These are phyloP conservation scores for Penicillium janthinellum DNA, from an alignment of 2,329 filamentous ascomycete species.

Conservation along the genomic window DNA sequence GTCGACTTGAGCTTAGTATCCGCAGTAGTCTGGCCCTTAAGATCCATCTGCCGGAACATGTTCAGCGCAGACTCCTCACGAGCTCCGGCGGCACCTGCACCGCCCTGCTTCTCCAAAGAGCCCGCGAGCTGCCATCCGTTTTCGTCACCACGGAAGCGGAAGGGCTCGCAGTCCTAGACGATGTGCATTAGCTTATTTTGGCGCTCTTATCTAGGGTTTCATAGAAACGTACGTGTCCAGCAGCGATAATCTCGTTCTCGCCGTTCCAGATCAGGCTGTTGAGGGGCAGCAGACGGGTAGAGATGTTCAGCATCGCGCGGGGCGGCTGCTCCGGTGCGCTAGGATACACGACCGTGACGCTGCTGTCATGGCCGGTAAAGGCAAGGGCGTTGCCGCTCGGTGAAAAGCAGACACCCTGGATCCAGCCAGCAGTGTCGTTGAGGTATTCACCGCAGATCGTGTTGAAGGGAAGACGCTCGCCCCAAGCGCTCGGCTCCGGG, in stretches of 20 bases:
- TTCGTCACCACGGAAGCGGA: slow-evolving; percentile 78
- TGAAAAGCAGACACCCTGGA: slow-evolving; percentile 90
- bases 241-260: slow-evolving; percentile 91
- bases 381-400: slow-evolving; percentile 91
- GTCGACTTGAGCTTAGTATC: slow-evolving; percentile 94
- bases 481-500: slow-evolving; percentile 87
- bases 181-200: slow-evolving; percentile 2
- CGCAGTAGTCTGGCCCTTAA: slow-evolving; percentile 88
- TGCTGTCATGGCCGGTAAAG: slow-evolving; percentile 93
- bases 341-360: slow-evolving; percentile 94
- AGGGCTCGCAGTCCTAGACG: slow-evolving; percentile 71
- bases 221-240: slow-evolving; percentile 69
- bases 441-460: slow-evolving; percentile 96
- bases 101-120: slow-evolving; percentile 74
- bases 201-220: neutral
- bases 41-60: slow-evolving; percentile 98
- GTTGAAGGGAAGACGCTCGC: slow-evolving; percentile 94
- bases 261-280: slow-evolving; percentile 89
- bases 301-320: slow-evolving; percentile 83
- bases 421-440: slow-evolving; percentile 96
- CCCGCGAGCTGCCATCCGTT: slow-evolving; percentile 82
- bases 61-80: slow-evolving; percentile 92
- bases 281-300: slow-evolving; percentile 87
- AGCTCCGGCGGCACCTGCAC: slow-evolving; percentile 59
- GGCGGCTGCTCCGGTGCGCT: slow-evolving; percentile 88